A percentile compares a stretch with the other conserved stretches of the same genome.
phyloP scores from a whole-genome alignment of 2,329 filamentous ascomycete genomes.

The Fusarium xylarioides region DNA sequence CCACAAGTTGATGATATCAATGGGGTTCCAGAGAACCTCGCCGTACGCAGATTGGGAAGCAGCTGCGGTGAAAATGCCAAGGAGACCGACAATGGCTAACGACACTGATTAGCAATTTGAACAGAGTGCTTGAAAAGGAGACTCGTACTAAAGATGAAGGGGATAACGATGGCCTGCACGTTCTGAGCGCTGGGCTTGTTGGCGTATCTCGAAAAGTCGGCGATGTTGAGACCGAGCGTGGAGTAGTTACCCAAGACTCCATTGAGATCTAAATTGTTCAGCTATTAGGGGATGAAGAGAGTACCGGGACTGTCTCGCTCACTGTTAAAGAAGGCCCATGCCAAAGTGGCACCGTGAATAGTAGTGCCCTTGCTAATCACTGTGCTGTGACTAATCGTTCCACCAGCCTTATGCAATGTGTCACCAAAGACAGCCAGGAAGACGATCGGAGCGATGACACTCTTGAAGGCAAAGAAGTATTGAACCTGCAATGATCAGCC shows the following conservation, averaged over 20 bases:
- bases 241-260: slow-evolving; percentile 9
- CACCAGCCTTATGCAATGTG: neutral
- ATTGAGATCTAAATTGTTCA: neutral
- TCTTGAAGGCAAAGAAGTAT: slow-evolving; percentile 7
- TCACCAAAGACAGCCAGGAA: slow-evolving; percentile 3
- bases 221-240: slow-evolving; percentile 2
- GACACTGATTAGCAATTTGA: neutral
- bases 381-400: neutral
- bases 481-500: neutral
- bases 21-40: slow-evolving; percentile 1
- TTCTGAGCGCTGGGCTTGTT: slow-evolving; percentile 8
- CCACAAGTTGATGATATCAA: neutral
- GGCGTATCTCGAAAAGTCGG: slow-evolving; percentile 10
- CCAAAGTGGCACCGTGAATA: slow-evolving; percentile 1
- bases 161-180: slow-evolving; percentile 1
- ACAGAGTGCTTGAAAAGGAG: neutral
- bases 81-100: neutral
- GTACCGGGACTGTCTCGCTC: neutral
- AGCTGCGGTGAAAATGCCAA: slow-evolving; percentile 4
- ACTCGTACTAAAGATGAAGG: neutral
- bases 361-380: slow-evolving; percentile 1
- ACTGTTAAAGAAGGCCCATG: slow-evolving; percentile 2
- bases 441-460: neutral
- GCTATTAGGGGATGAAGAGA: neutral
- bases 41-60: neutral